Conservation (phyloP, 495 filamentous ascomycete species). For the Evernia prunastri region DNA sequence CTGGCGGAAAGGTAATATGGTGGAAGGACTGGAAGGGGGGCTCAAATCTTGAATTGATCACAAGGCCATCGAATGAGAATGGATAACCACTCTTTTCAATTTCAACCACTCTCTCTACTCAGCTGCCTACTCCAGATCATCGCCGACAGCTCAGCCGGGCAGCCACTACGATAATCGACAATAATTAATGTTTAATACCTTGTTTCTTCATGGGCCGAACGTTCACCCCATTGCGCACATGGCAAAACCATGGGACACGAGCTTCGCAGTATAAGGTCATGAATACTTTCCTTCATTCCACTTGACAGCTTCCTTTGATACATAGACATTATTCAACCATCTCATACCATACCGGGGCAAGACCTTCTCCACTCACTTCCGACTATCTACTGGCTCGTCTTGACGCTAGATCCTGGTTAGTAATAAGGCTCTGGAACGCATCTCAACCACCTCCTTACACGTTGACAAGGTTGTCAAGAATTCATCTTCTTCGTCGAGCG, state of each 20-base stretch:
- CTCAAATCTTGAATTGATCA: constrained; percentile 11
- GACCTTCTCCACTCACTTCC: constrained; percentile 9
- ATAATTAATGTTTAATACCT: constrained; percentile 4
- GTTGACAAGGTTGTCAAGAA: constrained; percentile 9
- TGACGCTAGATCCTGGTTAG: constrained; percentile 2
- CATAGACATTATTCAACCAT: constrained; percentile 2
- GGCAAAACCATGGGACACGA: constrained; percentile 17
- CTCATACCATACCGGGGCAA: constrained; percentile 3
- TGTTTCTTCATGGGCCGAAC: background rate
- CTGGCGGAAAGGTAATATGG: constrained; percentile 15
- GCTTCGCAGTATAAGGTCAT: constrained; percentile 11
- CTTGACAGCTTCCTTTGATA: constrained; percentile 13
- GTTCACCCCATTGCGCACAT: constrained; percentile 15
- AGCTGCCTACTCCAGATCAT: constrained; percentile 23
- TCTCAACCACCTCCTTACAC: constrained; percentile 13
- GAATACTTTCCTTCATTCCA: constrained; percentile 9
- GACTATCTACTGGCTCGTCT: constrained; percentile 10
- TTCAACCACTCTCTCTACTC: constrained; percentile 15
- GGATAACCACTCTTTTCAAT: constrained; percentile 11
- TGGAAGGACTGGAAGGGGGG: background rate
- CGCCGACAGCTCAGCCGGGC: constrained; percentile 13
- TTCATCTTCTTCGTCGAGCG: constrained; percentile 3
- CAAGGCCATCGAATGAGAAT: constrained; percentile 16
- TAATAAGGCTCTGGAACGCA: constrained; percentile 5
- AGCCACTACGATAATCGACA: constrained; percentile 6